Evolutionary conservation across 495 filamentous ascomycete species (phyloP).

Genomic region (Saxophila tyrrhenica): DNA sequence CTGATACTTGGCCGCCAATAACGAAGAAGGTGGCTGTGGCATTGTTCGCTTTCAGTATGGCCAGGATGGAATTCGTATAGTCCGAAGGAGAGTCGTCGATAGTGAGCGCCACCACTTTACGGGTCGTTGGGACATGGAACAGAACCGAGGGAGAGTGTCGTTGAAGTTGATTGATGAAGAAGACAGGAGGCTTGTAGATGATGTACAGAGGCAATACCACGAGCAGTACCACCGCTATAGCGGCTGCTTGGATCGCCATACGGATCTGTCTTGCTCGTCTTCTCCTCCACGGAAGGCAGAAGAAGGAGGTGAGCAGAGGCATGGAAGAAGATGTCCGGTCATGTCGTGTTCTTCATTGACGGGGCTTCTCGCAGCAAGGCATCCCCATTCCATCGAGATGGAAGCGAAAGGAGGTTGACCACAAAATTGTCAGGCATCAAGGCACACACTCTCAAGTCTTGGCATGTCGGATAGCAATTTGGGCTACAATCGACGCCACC

Average conservation of each 20-base stretch:
- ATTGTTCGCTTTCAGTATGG: constrained; percentile 40
- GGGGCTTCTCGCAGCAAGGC: no score
- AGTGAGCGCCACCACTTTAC: constrained; percentile 62
- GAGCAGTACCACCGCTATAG: constrained; percentile 3
- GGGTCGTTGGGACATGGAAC: constrained; percentile 47
- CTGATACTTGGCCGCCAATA: constrained; percentile 59
- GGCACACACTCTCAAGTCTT: no score
- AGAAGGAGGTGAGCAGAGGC: constrained; percentile 17
- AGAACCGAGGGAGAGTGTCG: constrained; percentile 64
- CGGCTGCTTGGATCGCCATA: constrained; percentile 9
- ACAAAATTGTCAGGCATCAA: no score
- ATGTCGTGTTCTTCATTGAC: not conserved
- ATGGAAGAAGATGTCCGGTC: not conserved
- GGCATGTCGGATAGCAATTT: no score
- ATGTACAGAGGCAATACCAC: constrained; percentile 43
- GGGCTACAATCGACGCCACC: no score
- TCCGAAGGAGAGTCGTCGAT: constrained; percentile 74
- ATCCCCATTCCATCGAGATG: no score
- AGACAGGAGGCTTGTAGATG: constrained; percentile 61
- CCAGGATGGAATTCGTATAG: constrained; percentile 60
- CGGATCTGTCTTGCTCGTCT: constrained; percentile 10
- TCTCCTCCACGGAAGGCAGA: constrained; percentile 18
- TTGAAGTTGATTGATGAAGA: constrained; percentile 56
- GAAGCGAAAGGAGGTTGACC: no score
- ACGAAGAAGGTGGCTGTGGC: constrained; percentile 34